Conservation (phyloP, 2,329 filamentous ascomycete genomes). For the Ascochyta koolunga region DNA sequence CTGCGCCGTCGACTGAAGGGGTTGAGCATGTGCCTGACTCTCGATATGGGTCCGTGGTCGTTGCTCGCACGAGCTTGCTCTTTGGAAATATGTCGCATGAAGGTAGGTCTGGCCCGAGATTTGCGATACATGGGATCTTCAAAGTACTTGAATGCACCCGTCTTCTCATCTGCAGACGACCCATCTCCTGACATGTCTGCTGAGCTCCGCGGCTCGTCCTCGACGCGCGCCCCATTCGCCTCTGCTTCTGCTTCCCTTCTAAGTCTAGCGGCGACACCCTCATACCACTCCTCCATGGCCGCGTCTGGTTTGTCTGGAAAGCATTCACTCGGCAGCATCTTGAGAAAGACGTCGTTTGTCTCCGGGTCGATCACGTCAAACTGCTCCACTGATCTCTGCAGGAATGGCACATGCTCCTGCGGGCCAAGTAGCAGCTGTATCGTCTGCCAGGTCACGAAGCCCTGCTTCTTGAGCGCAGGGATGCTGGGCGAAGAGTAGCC, state of each 20-base stretch:
- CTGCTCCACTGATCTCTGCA: constrained; percentile 78
- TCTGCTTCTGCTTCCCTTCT: constrained; percentile 63
- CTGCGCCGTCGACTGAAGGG: constrained; percentile 39
- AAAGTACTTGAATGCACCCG: constrained; percentile 56
- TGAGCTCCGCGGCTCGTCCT: constrained; percentile 40
- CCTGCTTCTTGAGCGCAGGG: constrained; percentile 80
- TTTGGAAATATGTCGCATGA: constrained; percentile 50
- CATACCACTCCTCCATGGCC: constrained; percentile 87
- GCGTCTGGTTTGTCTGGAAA: constrained; percentile 77
- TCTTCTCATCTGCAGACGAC: constrained; percentile 50
- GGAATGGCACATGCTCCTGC: constrained; percentile 82
- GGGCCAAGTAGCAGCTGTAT: constrained; percentile 88
- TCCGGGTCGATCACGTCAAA: constrained; percentile 78
- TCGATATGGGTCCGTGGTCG: constrained; percentile 38
- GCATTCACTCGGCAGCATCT: constrained; percentile 67
- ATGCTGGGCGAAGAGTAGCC: constrained; percentile 78
- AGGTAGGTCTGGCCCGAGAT: constrained; percentile 50
- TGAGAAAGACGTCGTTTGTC: constrained; percentile 64
- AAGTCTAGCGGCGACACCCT: constrained; percentile 73
- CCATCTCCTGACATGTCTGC: constrained; percentile 45
- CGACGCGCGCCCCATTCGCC: constrained; percentile 26
- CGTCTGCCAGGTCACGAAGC: constrained; percentile 93
- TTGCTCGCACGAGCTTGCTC: constrained; percentile 34
- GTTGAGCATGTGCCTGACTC: constrained; percentile 45
- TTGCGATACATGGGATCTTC: constrained; percentile 57